These are phyloP conservation scores for Dioscorea cayenensis DNA, from an alignment of 116 monocot genomes.

Conservation along the genomic window DNA sequence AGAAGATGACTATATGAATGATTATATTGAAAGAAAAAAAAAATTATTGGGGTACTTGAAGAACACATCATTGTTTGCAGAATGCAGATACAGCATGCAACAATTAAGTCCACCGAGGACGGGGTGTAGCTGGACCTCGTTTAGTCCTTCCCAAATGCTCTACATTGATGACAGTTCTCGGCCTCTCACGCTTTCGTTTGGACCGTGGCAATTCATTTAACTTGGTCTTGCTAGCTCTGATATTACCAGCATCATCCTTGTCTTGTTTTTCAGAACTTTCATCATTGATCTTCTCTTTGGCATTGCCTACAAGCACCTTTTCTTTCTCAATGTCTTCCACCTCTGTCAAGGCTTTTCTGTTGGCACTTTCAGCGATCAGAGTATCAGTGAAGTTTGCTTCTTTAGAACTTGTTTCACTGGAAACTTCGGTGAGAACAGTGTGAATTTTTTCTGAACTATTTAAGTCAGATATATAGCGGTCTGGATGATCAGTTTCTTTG, in stretches of 20 bases:
- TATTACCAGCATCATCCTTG: background rate
- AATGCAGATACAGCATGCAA: too few relatives aligned
- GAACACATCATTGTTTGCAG: too few relatives aligned
- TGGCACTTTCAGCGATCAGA: too few relatives aligned
- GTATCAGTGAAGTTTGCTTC: background rate
- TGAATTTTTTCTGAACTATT: background rate
- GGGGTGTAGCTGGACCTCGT: background rate
- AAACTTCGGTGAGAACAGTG: background rate
- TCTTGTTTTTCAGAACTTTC: background rate
- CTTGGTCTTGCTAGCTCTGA: background rate
- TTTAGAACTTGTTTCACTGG: background rate
- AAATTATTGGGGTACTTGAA: too few relatives aligned
- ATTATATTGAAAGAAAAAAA: too few relatives aligned
- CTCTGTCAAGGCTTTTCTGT: too few relatives aligned
- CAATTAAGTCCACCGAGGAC: background rate
- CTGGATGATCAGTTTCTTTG: background rate
- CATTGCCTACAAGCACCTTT: background rate
- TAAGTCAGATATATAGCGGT: background rate
- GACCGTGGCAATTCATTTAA: background rate
- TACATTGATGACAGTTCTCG: background rate
- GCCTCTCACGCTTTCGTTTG: background rate
- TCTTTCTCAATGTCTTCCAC: too few relatives aligned
- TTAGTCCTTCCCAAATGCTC: background rate
- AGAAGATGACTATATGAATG: too few relatives aligned
- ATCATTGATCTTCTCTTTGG: background rate